These are phyloP conservation scores for Rhododendron molle DNA, from an alignment of 148 eudicot genomes.

Conservation along the genomic window DNA sequence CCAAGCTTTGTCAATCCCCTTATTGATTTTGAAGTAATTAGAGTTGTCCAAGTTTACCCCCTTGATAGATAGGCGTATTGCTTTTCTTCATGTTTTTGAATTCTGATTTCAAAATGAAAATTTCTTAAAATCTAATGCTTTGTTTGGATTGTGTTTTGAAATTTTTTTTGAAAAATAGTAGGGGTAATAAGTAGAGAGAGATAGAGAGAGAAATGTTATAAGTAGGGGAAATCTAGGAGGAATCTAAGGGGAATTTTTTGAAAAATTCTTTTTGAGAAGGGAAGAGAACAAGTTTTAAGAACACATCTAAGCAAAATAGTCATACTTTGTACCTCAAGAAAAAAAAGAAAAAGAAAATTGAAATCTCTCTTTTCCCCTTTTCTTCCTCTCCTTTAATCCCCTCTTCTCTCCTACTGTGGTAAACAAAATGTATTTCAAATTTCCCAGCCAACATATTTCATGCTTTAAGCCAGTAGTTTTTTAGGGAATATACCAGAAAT, in stretches of 20 bases:
- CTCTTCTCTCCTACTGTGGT: not conserved
- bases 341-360: not conserved
- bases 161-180: no score
- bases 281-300: not conserved
- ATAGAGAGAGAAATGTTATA: no score
- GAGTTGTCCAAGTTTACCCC: not conserved
- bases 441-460: not conserved
- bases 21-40: not conserved
- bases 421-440: not conserved
- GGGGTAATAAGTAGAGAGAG: no score
- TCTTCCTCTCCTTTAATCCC: not conserved
- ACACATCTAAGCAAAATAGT: slow-evolving; percentile 4
- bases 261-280: no score
- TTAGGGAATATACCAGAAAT: slow-evolving; percentile 55
- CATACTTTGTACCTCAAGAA: not conserved
- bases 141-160: no score
- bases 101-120: not conserved
- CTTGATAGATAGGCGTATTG: not conserved
- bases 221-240: no score
- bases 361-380: not conserved
- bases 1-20: not conserved
- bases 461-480: not conserved
- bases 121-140: not conserved
- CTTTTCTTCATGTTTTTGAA: not conserved
- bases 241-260: no score